Conservation (phyloP, 2,329 filamentous ascomycete species). For the Diplodia mutila region DNA sequence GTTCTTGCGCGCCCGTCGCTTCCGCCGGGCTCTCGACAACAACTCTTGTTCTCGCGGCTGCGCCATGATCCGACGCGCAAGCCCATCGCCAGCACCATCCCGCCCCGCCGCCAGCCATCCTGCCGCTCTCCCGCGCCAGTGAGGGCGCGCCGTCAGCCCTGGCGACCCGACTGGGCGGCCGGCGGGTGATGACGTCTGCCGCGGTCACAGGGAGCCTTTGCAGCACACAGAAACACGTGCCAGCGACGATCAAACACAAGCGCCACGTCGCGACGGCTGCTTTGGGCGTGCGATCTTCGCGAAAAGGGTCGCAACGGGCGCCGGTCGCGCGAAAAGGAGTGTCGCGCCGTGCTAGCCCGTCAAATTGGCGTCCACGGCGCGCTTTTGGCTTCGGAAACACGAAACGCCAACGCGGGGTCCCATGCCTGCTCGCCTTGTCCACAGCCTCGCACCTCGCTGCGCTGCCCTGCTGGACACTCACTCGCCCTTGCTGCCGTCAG, state of each 20-base stretch:
- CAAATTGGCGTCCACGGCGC: not conserved
- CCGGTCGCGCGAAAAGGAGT: conserved; percentile 10
- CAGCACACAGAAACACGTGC: conserved; percentile 1
- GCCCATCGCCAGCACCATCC: not conserved
- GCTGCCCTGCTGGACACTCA: too few relatives aligned
- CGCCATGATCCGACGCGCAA: conserved; percentile 2
- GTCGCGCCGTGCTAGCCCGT: too few relatives aligned
- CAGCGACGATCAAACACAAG: conserved; percentile 19
- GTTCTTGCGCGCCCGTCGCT: not conserved
- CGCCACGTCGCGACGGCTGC: conserved; percentile 9
- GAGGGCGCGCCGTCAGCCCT: conserved; percentile 5
- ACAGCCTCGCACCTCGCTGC: not conserved
- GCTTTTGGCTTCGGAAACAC: conserved; percentile 12
- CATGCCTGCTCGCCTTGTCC: conserved; percentile 2
- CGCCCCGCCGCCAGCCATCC: not conserved
- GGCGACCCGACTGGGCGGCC: not conserved
- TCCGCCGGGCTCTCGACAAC: too few relatives aligned
- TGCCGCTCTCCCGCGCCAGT: not conserved
- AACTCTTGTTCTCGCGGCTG: too few relatives aligned
- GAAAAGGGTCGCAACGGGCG: conserved; percentile 7
- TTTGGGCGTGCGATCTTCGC: conserved; percentile 1
- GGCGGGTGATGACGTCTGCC: conserved; percentile 2
- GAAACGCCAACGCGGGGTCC: conserved; percentile 7
- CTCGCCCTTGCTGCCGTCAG: conserved; percentile 11
- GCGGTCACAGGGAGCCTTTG: not conserved